Evolutionary conservation across 2,329 filamentous ascomycete genomes (phyloP), one percentile per base, ranked within the genome.

Genomic region (Fusarium euwallaceae): DNA sequence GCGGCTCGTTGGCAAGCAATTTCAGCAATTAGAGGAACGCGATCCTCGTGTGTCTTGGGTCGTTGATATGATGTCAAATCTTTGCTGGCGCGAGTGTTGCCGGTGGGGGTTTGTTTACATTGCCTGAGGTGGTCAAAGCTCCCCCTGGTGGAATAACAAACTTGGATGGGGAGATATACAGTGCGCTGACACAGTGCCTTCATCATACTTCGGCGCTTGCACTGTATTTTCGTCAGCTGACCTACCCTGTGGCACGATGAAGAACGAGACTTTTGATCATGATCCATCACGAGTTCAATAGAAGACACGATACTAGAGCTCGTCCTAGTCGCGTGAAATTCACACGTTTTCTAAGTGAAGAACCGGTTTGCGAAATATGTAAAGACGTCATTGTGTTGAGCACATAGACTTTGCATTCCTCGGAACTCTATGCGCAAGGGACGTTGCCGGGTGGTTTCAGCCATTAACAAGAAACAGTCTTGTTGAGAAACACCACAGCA

Each of bases 101-200:
- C 72, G 66, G 76, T 71, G 72, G 78, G 78, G 78, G 63, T 80
- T 80, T 80, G 78, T 80, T 80, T 80, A 80, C 78, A 73, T 76
- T 70, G 45, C 24, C 11, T 12, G 29, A 70, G 67, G 61, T 79
- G 78, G 76, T 68, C 78, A 73, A 74, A 79, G 78, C 78, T 79
- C 70, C 72, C 61, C 51, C 51, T n/a, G 10, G 48, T 27, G 17
- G 27, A 53, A 78, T 70, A 75, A 78, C 71, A 73, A 67, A 48
- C 62, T 37, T 48, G 60, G 65, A 55, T 43, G 45, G 56, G 16
- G 27, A 41, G 59, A 58, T 59, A 34, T 59, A 78, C 76, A 73
- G 76, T 78, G 67, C 17, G 0, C 39, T 10, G 22, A 67, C 10
- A 24, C 17, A 32, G 11, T 16, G 0, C 1, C 12, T 9, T 17